Percentiles rank a stretch among this genome's conserved stretches.
Conservation (phyloP, 805 yeast genomes). For the Candida corydali region DNA sequence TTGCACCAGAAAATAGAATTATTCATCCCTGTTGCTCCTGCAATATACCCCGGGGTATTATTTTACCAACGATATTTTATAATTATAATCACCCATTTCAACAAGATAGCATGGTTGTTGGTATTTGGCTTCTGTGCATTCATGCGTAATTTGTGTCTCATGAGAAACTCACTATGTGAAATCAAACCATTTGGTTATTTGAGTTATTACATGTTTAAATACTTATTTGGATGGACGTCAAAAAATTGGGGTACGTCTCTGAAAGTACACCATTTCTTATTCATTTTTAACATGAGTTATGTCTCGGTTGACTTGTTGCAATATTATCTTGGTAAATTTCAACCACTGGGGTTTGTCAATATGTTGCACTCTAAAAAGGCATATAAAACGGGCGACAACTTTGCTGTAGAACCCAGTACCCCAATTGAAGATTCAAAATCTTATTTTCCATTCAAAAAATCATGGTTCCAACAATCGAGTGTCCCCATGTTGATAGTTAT, state of each 20-base stretch:
- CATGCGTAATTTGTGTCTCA: conserved; percentile 65
- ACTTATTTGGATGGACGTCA: conserved; percentile 84
- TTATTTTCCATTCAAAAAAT: conserved; percentile 47
- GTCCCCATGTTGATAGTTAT: conserved; percentile 66
- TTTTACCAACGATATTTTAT: conserved; percentile 61
- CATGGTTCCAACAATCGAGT: conserved; percentile 45
- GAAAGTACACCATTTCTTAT: conserved; percentile 64
- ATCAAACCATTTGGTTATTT: conserved; percentile 49
- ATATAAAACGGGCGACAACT: conserved; percentile 25
- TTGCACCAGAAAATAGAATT: conserved; percentile 55
- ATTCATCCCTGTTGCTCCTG: conserved; percentile 84
- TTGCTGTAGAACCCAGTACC: conserved; percentile 18
- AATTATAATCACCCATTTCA: conserved; percentile 53
- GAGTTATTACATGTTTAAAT: conserved; percentile 82
- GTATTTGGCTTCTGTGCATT: conserved; percentile 78
- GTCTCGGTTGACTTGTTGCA: conserved; percentile 78
- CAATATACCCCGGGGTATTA: conserved; percentile 80
- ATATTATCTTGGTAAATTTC: conserved; percentile 73
- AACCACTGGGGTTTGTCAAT: conserved; percentile 36
- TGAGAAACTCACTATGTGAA: conserved; percentile 45
- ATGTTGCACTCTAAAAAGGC: conserved; percentile 30
- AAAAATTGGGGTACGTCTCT: conserved; percentile 60
- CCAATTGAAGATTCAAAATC: conserved; percentile 30
- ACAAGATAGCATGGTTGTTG: conserved; percentile 39
- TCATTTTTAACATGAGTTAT: conserved; percentile 80